A percentile compares a stretch with the other conserved stretches of the same genome.
Evolutionary conservation across 805 yeast species (phyloP).

Genomic region (Zygosaccharomyces kombuchaensis): DNA sequence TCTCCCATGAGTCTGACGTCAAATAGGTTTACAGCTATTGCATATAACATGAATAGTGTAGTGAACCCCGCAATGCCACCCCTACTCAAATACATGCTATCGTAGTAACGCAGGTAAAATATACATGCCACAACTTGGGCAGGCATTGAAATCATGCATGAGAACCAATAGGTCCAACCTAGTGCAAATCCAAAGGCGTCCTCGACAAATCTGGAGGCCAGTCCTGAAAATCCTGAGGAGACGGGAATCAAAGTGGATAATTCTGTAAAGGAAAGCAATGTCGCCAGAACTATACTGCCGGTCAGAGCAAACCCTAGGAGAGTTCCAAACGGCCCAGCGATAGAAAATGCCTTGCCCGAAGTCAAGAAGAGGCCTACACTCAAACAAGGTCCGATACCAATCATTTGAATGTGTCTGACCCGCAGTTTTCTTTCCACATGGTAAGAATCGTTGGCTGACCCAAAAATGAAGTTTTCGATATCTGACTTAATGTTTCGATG

Average conservation of each 20-base stretch:
- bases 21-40: constrained; percentile 51
- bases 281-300: constrained; percentile 61
- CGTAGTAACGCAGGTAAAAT: constrained; percentile 60
- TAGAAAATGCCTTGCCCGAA: constrained; percentile 50
- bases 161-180: constrained; percentile 59
- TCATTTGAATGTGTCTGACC: constrained; percentile 56
- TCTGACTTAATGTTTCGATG: not conserved
- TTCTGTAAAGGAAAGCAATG: constrained; percentile 60
- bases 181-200: constrained; percentile 65
- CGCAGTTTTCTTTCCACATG: constrained; percentile 47
- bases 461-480: constrained; percentile 2
- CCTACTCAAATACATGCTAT: constrained; percentile 47
- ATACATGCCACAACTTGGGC: constrained; percentile 63
- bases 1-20: constrained; percentile 75
- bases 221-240: constrained; percentile 58
- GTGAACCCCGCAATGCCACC: constrained; percentile 61
- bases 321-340: constrained; percentile 53
- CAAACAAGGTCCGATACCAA: constrained; percentile 62
- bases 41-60: constrained; percentile 48
- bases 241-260: constrained; percentile 59
- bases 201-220: constrained; percentile 60
- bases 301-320: constrained; percentile 58
- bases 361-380: constrained; percentile 64
- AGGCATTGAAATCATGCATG: constrained; percentile 54
- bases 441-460: constrained; percentile 20